These are phyloP conservation scores for Zymoseptoria crescenta DNA, from an alignment of 2,329 filamentous ascomycete species.

Conservation along the genomic window DNA sequence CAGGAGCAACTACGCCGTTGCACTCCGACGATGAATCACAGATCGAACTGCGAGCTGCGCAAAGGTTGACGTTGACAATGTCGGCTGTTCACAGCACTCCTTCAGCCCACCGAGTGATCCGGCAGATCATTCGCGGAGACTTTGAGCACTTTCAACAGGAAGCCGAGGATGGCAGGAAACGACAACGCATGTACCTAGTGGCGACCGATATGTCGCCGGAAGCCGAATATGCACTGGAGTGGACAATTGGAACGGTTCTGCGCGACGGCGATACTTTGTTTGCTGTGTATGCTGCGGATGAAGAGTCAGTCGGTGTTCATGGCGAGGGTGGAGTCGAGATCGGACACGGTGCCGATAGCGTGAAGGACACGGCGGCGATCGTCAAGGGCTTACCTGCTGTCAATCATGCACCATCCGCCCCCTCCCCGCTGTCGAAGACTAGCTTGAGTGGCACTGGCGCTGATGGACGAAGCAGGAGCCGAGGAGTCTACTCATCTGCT, in stretches of 20 bases:
- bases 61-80: constrained; percentile 72
- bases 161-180: constrained; percentile 68
- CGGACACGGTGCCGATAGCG: constrained; percentile 65
- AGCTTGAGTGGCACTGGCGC: constrained; percentile 8
- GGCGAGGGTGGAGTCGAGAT: constrained; percentile 47
- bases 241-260: constrained; percentile 92
- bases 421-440: constrained; percentile 22
- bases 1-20: constrained; percentile 53
- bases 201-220: constrained; percentile 92
- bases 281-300: constrained; percentile 87
- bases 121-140: constrained; percentile 85
- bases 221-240: constrained; percentile 89
- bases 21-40: constrained; percentile 80
- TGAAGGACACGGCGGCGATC: constrained; percentile 66
- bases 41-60: constrained; percentile 77
- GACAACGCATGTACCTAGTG: constrained; percentile 85
- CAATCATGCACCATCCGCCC: constrained; percentile 18
- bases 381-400: constrained; percentile 54
- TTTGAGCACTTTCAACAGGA: constrained; percentile 68
- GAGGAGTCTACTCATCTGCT: constrained; percentile 40
- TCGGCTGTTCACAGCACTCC: constrained; percentile 71
- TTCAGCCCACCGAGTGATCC: constrained; percentile 71
- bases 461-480: constrained; percentile 22
- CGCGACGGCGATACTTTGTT: constrained; percentile 90
- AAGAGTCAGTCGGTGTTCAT: constrained; percentile 54